phyloP scores from a whole-genome alignment of 305 asterid species.

The Vinca major region DNA sequence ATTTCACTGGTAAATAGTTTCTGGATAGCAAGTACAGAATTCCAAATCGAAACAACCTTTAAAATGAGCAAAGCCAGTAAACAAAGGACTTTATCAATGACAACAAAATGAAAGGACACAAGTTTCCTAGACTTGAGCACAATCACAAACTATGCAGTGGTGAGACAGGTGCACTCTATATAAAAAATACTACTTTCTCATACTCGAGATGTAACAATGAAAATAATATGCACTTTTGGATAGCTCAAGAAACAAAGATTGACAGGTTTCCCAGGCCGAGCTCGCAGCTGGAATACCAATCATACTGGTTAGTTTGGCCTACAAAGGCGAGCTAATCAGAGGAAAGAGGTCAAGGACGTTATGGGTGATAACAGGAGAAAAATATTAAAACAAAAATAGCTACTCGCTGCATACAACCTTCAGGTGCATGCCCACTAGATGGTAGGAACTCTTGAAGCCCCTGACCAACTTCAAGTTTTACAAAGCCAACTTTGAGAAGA shows the following conservation, averaged over 20 bases:
- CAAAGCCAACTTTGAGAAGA: conserved; percentile 59
- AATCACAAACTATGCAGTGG: background rate
- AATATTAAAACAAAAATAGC: background rate
- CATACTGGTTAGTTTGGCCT: background rate
- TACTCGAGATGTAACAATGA: background rate
- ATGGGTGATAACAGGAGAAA: background rate
- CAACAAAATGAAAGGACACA: background rate
- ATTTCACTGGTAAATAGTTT: background rate
- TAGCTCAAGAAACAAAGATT: background rate
- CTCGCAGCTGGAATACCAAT: background rate
- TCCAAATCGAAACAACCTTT: background rate
- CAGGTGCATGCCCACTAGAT: conserved; percentile 34
- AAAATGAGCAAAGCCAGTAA: background rate
- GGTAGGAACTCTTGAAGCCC: conserved; percentile 42
- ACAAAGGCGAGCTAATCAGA: background rate
- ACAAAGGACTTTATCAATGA: background rate
- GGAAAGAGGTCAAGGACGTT: background rate
- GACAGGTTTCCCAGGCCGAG: background rate
- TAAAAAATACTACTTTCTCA: background rate
- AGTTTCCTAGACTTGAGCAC: background rate
- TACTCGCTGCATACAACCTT: conserved; percentile 37
- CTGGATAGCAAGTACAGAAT: background rate
- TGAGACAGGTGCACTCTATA: background rate
- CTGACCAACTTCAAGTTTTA: conserved; percentile 58
- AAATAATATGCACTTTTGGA: background rate